Conservation (phyloP, 2,329 filamentous ascomycete genomes). For the Pseudohalonectria lignicola region DNA sequence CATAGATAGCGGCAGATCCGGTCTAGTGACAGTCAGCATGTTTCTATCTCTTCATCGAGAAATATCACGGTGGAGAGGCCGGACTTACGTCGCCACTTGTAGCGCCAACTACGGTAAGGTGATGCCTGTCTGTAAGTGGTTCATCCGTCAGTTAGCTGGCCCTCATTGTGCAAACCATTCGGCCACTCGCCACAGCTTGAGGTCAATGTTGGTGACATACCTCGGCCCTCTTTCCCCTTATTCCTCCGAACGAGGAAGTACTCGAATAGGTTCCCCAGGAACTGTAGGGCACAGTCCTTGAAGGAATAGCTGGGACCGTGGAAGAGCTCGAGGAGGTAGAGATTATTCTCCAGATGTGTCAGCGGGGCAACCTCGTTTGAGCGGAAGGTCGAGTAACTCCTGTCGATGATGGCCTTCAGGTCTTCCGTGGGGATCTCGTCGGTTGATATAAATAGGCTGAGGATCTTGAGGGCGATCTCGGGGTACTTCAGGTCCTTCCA, state of each 20-base stretch:
- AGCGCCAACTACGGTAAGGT: conserved; percentile 77
- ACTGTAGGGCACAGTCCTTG: conserved; percentile 90
- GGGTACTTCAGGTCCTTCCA: conserved; percentile 74
- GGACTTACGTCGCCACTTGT: conserved; percentile 57
- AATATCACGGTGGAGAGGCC: not conserved
- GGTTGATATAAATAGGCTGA: conserved; percentile 77
- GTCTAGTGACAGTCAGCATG: conserved; percentile 38
- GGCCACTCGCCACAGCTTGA: not conserved
- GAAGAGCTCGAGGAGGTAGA: conserved; percentile 88
- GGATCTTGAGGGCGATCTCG: conserved; percentile 74
- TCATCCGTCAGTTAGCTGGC: not conserved
- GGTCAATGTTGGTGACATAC: conserved; percentile 23
- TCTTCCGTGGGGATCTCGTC: conserved; percentile 72
- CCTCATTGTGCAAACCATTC: not conserved
- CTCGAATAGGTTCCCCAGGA: conserved; percentile 92
- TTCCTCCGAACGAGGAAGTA: conserved; percentile 74
- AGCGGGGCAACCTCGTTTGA: conserved; percentile 67
- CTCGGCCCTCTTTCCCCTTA: conserved; percentile 49
- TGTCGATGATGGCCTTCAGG: conserved; percentile 70
- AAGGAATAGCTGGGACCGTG: conserved; percentile 94
- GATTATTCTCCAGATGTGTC: conserved; percentile 64
- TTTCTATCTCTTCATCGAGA: not conserved
- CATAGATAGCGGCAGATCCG: conserved; percentile 92
- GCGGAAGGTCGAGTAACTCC: conserved; percentile 86
- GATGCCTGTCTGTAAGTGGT: conserved; percentile 47